Evolutionary conservation across 768 basidiomycete species (phyloP), one percentile per base, ranked within the genome.

Genomic region (Rhizopogon rudus): DNA sequence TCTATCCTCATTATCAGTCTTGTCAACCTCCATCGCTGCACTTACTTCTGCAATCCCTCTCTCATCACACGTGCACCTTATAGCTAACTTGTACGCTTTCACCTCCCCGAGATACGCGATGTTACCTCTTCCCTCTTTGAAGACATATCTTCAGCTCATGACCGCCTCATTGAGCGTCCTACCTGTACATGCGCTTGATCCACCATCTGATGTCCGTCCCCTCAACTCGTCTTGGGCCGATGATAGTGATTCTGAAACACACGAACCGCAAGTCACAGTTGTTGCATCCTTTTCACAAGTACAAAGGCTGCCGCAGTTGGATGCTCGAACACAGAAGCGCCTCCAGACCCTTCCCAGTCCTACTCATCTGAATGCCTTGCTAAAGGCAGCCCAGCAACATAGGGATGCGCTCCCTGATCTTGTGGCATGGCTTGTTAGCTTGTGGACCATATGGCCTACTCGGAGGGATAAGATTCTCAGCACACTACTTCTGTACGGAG

Each of bases 71-170:
- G 60, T 86, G 43, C 81, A 93, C 63, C 77, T 94, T 4, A 62
- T 91, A 6, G 86, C 91, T 1, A 95, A 92, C 62, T 69, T 91
- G 12, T 68, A 81, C 51, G 76, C 82, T 28, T 86, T 94, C 65
- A 76, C 77, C 10, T 73, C 82, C 1, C 81, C 87, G 2, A 78
- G 86, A 42, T 87, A 91, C 64, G 59, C 76, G 9, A 67, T 68
- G 6, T 71, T 89, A 12, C 68, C 77, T 0, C 59, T 72, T 3
- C 55, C 72, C 0, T 73, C 82, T 3, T 65, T 90, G 14, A 68
- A 65, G 17, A 69, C 75, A 6, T 89, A 88, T 57, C 71, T 90
- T 17, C 68, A 69, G 7, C 74, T 90, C 31, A 73, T 81, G 17
- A 70, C 81, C 3, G 61, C 65, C 0, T 65, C 89, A 6, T 65